Evolutionary conservation across 129 eudicot species (phyloP).

Genomic region (Artemisia annua): DNA sequence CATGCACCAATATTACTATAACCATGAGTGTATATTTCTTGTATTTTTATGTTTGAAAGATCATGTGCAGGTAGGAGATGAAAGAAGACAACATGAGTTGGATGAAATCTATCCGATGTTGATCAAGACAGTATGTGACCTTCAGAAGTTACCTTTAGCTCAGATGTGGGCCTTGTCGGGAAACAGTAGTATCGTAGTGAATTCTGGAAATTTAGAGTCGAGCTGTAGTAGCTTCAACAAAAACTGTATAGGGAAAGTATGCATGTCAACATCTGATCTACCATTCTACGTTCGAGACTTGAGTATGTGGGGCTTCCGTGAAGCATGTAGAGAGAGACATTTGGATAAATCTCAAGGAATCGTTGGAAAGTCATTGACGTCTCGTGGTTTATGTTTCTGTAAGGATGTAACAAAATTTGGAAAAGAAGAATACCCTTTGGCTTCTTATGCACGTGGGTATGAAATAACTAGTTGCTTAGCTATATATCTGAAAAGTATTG

Average conservation of each 20-base stretch:
- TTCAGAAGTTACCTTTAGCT: slow-evolving; percentile 15
- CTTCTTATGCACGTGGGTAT: neutral
- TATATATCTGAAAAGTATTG: neutral
- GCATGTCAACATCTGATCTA: slow-evolving; percentile 11
- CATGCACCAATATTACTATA: neutral
- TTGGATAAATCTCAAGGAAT: slow-evolving; percentile 2
- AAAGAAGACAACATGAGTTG: slow-evolving; percentile 3
- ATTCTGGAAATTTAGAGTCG: slow-evolving; percentile 11
- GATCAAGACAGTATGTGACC: neutral
- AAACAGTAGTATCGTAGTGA: neutral
- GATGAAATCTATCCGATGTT: neutral
- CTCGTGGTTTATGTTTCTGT: slow-evolving; percentile 17
- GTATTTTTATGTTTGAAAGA: neutral
- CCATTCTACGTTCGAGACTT: slow-evolving; percentile 15
- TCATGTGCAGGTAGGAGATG: slow-evolving; percentile 3
- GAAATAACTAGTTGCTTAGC: slow-evolving; percentile 16
- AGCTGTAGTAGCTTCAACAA: slow-evolving; percentile 11
- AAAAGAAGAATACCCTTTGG: slow-evolving; percentile 15
- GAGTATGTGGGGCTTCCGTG: slow-evolving; percentile 9
- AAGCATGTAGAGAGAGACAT: slow-evolving; percentile 15
- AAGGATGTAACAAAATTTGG: slow-evolving; percentile 1
- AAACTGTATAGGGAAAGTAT: slow-evolving; percentile 15
- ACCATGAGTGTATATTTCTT: neutral
- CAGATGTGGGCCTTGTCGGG: slow-evolving; percentile 7
- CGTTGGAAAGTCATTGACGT: slow-evolving; percentile 8